A percentile compares a stretch with the other conserved stretches of the same genome.
phyloP scores from a whole-genome alignment of 2,329 filamentous ascomycete genomes.

The Lasiodiplodia sp. region DNA sequence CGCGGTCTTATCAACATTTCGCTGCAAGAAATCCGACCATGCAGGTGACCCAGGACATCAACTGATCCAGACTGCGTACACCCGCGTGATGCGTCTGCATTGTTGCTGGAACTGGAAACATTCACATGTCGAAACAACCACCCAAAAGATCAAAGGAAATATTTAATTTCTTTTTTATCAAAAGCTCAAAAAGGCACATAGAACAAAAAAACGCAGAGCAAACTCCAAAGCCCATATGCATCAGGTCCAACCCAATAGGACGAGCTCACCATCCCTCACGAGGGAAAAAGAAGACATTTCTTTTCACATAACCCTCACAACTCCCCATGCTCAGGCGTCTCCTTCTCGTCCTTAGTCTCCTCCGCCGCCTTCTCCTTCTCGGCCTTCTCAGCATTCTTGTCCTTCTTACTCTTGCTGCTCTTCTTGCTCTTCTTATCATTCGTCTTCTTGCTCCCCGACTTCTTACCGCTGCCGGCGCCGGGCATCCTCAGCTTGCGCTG shows the following conservation, averaged over 20 bases:
- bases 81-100: no score
- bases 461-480: slow-evolving; percentile 44
- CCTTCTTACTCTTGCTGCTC: slow-evolving; percentile 40
- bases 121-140: no score
- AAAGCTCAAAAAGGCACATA: neutral
- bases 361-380: slow-evolving; percentile 30
- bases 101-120: no score
- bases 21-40: no score
- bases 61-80: no score
- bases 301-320: slow-evolving; percentile 19
- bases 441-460: slow-evolving; percentile 30
- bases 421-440: slow-evolving; percentile 49
- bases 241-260: neutral
- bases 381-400: slow-evolving; percentile 27
- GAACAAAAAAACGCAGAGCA: neutral
- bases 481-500: slow-evolving; percentile 67
- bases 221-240: slow-evolving; percentile 14
- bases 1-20: neutral
- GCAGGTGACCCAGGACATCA: no score
- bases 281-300: neutral
- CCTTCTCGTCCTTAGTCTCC: neutral
- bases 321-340: slow-evolving; percentile 30
- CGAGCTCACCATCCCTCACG: neutral
- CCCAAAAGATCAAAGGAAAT: neutral
- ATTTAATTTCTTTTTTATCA: neutral